Percentiles rank a stretch among this genome's conserved stretches.
Evolutionary conservation across 106 monocot species (phyloP).

Genomic region (Gastrodia elata): DNA sequence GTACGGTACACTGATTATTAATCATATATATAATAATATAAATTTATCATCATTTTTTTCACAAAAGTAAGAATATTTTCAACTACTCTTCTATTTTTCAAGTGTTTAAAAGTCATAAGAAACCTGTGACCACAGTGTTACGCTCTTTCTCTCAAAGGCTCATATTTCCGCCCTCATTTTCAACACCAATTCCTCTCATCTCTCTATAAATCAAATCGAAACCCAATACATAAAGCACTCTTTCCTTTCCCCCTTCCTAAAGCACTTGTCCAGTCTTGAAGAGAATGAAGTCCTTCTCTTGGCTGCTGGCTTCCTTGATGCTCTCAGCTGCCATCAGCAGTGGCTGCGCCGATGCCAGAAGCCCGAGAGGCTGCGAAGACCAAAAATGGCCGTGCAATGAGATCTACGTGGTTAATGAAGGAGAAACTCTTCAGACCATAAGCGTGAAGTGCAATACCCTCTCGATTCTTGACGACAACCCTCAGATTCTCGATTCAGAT

Average conservation of each 20-base stretch:
- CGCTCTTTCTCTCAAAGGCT: no score
- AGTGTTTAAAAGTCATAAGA: no score
- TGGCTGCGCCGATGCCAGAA: neutral
- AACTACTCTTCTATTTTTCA: no score
- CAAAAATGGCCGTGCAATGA: constrained; percentile 7
- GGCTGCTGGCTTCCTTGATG: neutral
- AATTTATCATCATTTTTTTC: no score
- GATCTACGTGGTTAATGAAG: constrained; percentile 21
- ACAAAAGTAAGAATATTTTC: no score
- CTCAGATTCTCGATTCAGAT: constrained; percentile 21
- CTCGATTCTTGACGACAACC: constrained; percentile 19
- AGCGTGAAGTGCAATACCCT: constrained; percentile 18
- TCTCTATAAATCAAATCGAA: neutral
- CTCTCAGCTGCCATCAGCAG: neutral
- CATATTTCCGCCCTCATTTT: neutral
- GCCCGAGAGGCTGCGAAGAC: neutral
- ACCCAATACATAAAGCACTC: neutral
- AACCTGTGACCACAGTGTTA: no score
- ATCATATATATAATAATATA: no score
- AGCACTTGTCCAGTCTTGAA: neutral
- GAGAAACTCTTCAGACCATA: constrained; percentile 28
- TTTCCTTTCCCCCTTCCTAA: no score
- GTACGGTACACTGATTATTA: no score
- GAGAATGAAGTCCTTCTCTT: no score
- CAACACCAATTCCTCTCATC: neutral